Evolutionary conservation across 2,329 filamentous ascomycete genomes (phyloP), one percentile per base, ranked within the genome.

Genomic region (Diaporthe sp.): DNA sequence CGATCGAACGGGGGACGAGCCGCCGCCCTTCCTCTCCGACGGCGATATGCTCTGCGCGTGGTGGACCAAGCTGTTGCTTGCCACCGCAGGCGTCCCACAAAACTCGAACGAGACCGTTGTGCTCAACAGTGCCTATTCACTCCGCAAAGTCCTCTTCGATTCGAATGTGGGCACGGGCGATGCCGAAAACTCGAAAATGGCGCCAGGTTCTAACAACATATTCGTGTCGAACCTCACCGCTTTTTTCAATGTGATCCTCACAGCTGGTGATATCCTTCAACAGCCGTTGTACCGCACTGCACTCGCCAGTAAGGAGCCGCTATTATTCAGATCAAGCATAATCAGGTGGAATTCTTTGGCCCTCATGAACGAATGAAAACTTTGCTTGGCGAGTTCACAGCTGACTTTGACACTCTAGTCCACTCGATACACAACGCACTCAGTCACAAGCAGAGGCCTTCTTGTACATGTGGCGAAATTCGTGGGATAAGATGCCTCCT

Each of bases 361-460:
- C 10, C 37, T 9, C 37, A 37, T 12, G 32, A 12, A 37, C 37
- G 2, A 37, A 37, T 35, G 37, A 37, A 37, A 37, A 5, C 3
- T 47, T 9, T 19, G 6, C 42, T 7, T 13, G 53, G 53, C 17
- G 27, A 19, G 8, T 0, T 55, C 15, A 55, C 27, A 19, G 27
- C 51, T 55, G 27, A 55, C 27, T 10, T 19, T 9, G 15, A 12
- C 3, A 3, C 10, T 55, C 8, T 15, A 55, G 51, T 84, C 42
- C 80, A 82, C 81, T 84, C 73, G 71, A 73, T 22, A 77, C 80
- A 73, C 81, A 80, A 65, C 80, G 81, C 22, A 81, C 81, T 4
- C 76, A 79, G 1, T 77, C 72, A 4, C 83, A 85, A 76, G 77
- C 82, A 68, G 81, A 84, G 73, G 84, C 80, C 50, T 84, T 80